These are phyloP conservation scores for Knoxdaviesia capensis DNA, from an alignment of 2,329 filamentous ascomycete genomes.

Conservation along the genomic window DNA sequence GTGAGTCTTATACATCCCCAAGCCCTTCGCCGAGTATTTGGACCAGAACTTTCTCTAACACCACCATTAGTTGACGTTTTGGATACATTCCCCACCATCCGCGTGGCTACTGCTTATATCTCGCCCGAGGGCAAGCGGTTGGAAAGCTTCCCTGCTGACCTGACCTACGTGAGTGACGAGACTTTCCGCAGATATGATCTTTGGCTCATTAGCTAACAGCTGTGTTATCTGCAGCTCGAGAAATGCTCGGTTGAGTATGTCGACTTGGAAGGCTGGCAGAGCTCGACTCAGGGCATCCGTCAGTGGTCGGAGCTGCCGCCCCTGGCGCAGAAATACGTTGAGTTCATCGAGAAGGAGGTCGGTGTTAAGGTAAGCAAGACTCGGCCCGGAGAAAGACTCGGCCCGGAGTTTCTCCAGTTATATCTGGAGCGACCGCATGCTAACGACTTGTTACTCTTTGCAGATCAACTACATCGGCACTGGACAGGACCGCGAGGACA, in stretches of 20 bases:
- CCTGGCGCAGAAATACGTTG: slow-evolving; percentile 44
- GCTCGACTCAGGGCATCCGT: slow-evolving; percentile 36
- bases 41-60: not conserved
- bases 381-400: slow-evolving; percentile 4
- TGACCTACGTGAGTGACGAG: slow-evolving; percentile 31
- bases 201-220: slow-evolving; percentile 44
- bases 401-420: too few species aligned
- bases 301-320: slow-evolving; percentile 41
- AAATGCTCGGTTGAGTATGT: slow-evolving; percentile 45
- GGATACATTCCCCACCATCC: slow-evolving; percentile 54
- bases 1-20: not conserved
- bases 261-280: slow-evolving; percentile 50
- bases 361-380: slow-evolving; percentile 26
- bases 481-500: slow-evolving; percentile 42
- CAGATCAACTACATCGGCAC: slow-evolving; percentile 54
- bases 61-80: slow-evolving; percentile 30
- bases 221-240: slow-evolving; percentile 33
- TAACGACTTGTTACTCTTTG: slow-evolving; percentile 21
- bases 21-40: not conserved
- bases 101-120: slow-evolving; percentile 13
- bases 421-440: too few species aligned
- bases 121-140: not conserved
- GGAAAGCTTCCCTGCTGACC: not conserved
- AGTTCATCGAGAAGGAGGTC: slow-evolving; percentile 45
- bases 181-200: slow-evolving; percentile 27